Evolutionary conservation across 2,329 filamentous ascomycete genomes (phyloP).

Genomic region (Aureobasidium sp.): DNA sequence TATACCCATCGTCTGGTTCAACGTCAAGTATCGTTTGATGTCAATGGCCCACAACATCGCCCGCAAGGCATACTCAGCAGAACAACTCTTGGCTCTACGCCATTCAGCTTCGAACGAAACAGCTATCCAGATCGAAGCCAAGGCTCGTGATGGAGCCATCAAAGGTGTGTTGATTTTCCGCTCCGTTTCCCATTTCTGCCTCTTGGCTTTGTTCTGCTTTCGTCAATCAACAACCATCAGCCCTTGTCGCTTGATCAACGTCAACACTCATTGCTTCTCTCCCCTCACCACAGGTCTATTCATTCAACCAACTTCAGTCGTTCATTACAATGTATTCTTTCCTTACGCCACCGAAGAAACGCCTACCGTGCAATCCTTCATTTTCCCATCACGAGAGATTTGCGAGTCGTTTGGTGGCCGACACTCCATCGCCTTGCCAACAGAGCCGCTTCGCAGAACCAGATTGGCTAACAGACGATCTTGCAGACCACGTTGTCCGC

Average conservation of each 20-base stretch:
- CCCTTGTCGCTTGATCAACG: neutral
- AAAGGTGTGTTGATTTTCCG: conserved; percentile 26
- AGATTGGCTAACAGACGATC: conserved; percentile 17
- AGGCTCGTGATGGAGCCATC: conserved; percentile 31
- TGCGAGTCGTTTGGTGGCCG: conserved; percentile 15
- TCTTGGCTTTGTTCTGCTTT: neutral
- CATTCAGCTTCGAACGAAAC: conserved; percentile 29
- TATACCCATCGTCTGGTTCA: neutral
- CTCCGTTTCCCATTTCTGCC: neutral
- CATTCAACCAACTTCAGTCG: conserved; percentile 2
- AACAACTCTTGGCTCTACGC: conserved; percentile 31
- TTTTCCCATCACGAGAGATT: conserved; percentile 15
- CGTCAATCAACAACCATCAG: neutral
- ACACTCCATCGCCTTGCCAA: conserved; percentile 18
- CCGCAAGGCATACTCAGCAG: conserved; percentile 32
- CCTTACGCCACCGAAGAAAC: conserved; percentile 3
- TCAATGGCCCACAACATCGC: conserved; percentile 21
- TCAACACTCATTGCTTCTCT: neutral
- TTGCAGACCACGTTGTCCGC: conserved; percentile 32
- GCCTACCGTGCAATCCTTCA: neutral
- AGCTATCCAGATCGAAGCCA: conserved; percentile 30
- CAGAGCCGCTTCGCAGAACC: neutral
- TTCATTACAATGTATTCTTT: conserved; percentile 9
- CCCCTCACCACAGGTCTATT: neutral
- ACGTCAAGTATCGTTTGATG: conserved; percentile 6